These are phyloP conservation scores for Nannizziopsis arthrosporioides DNA, from an alignment of 2,329 filamentous ascomycete species.

Conservation along the genomic window DNA sequence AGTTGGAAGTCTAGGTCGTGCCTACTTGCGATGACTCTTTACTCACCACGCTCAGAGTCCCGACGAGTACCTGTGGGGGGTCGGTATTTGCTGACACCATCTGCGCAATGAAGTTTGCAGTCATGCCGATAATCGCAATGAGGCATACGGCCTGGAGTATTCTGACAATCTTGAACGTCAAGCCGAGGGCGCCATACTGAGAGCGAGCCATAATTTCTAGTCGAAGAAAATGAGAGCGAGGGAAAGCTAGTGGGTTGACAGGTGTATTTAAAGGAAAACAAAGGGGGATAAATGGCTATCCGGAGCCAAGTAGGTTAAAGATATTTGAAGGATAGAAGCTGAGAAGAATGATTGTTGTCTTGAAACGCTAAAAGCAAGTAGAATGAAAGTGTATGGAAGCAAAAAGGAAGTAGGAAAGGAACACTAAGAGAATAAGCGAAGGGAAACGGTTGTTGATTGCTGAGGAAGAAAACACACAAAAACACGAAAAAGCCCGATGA, in stretches of 20 bases:
- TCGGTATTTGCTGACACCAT: slow-evolving; percentile 56
- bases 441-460: slow-evolving; percentile 10
- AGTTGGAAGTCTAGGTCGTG: not conserved
- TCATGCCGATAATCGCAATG: slow-evolving; percentile 66
- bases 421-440: slow-evolving; percentile 3
- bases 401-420: slow-evolving; percentile 1
- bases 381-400: not conserved
- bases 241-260: not conserved
- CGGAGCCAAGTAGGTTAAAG: slow-evolving; percentile 7
- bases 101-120: slow-evolving; percentile 67
- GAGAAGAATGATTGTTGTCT: slow-evolving; percentile 10
- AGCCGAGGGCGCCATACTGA: slow-evolving; percentile 61
- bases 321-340: slow-evolving; percentile 13
- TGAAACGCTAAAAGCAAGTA: slow-evolving; percentile 8
- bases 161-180: slow-evolving; percentile 64
- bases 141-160: slow-evolving; percentile 60
- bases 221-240: not conserved
- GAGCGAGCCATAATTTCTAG: slow-evolving; percentile 40
- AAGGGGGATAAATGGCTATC: not conserved
- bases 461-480: slow-evolving; percentile 5
- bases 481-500: slow-evolving; percentile 1
- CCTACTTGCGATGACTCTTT: not conserved
- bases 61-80: slow-evolving; percentile 62
- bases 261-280: not conserved
- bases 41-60: slow-evolving; percentile 68